Evolutionary conservation across 805 yeast genomes (phyloP).

Genomic region (Candida adriatica): DNA sequence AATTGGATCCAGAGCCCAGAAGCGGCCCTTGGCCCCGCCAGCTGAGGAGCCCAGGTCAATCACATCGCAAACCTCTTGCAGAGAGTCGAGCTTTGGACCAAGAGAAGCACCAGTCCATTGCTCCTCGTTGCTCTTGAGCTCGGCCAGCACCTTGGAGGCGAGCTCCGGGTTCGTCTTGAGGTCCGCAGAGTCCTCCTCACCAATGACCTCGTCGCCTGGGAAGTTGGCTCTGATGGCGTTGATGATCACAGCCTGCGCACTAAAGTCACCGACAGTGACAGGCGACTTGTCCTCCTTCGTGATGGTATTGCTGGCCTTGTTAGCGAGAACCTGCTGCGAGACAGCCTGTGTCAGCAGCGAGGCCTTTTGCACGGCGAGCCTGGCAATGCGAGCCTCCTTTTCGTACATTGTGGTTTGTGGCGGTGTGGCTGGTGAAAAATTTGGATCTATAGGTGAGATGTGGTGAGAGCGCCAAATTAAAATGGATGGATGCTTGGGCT

Average conservation of each 20-base stretch:
- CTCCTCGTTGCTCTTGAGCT: slow-evolving; percentile 48
- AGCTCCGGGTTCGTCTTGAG: slow-evolving; percentile 47
- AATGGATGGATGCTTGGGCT: no score
- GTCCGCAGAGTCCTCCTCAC: slow-evolving; percentile 83
- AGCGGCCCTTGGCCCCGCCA: slow-evolving; percentile 76
- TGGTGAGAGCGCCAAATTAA: no score
- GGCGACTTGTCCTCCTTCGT: slow-evolving; percentile 85
- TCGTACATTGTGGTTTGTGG: no score
- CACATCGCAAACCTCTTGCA: slow-evolving; percentile 48
- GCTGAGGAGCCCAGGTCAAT: slow-evolving; percentile 75
- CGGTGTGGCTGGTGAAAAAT: no score
- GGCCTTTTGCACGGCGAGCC: slow-evolving; percentile 87
- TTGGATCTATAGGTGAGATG: no score
- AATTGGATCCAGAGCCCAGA: slow-evolving; percentile 97
- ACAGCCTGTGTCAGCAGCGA: slow-evolving; percentile 62
- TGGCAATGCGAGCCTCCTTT: slow-evolving; percentile 72
- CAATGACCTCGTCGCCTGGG: slow-evolving; percentile 83
- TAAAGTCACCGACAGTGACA: slow-evolving; percentile 94
- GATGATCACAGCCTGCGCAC: slow-evolving; percentile 90
- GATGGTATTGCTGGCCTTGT: slow-evolving; percentile 45
- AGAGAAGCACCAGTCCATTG: slow-evolving; percentile 27
- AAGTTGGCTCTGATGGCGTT: slow-evolving; percentile 73
- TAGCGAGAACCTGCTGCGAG: slow-evolving; percentile 47
- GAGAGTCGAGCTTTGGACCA: slow-evolving; percentile 34
- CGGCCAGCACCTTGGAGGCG: slow-evolving; percentile 47